Percentiles rank a stretch among this genome's conserved stretches.
phyloP scores from a whole-genome alignment of 768 basidiomycete genomes.

The Leucocoprinus birnbaumii region DNA sequence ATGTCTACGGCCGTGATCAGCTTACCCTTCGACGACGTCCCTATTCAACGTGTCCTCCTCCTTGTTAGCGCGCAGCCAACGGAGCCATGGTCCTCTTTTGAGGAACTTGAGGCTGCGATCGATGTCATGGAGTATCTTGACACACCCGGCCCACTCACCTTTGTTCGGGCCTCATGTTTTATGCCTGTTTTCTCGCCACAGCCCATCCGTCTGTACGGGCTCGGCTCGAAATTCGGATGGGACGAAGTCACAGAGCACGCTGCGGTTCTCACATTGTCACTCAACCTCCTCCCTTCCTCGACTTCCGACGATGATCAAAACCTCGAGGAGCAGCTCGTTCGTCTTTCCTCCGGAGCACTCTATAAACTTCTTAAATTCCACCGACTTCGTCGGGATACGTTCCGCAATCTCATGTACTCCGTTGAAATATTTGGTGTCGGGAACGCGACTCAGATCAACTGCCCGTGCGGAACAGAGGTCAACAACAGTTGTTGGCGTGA shows the following conservation, averaged over 20 bases:
- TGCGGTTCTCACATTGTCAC: too few species aligned
- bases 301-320: background rate
- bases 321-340: background rate
- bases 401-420: background rate
- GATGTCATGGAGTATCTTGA: constrained; percentile 45
- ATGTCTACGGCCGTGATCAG: too few species aligned
- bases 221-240: constrained; percentile 40
- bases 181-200: constrained; percentile 38
- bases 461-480: too few species aligned
- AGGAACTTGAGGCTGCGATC: constrained; percentile 35
- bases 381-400: background rate
- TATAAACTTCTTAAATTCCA: background rate
- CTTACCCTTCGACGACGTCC: background rate
- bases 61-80: constrained; percentile 40
- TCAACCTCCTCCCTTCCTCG: background rate
- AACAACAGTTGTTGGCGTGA: background rate
- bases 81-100: constrained; percentile 36
- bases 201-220: constrained; percentile 45
- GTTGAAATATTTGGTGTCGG: too few species aligned
- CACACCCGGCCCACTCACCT: constrained; percentile 38
- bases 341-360: background rate
- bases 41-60: constrained; percentile 25
- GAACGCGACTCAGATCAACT: too few species aligned
- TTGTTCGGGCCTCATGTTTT: constrained; percentile 38
- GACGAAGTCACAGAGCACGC: constrained; percentile 28